These are phyloP conservation scores for Fomes fomentarius DNA, from an alignment of 1,284 basidiomycete genomes.

Conservation along the genomic window DNA sequence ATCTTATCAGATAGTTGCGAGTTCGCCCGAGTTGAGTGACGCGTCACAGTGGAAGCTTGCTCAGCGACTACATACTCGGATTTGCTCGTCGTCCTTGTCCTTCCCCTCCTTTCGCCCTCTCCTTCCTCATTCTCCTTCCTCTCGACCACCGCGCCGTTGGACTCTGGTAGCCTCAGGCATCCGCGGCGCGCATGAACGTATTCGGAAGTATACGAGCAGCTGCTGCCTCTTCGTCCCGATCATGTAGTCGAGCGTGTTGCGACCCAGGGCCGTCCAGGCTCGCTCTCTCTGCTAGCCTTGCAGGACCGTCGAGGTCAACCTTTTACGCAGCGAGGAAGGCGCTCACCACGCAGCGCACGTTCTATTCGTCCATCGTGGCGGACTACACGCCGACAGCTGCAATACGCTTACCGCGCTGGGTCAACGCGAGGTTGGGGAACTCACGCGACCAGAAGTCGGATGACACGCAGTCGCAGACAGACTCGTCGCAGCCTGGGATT, in stretches of 20 bases:
- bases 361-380: slow-evolving; percentile 35
- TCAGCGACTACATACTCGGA: slow-evolving; percentile 7
- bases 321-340: slow-evolving; percentile 10
- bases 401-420: slow-evolving; percentile 34
- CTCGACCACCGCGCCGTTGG: neutral
- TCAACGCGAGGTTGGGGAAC: slow-evolving; percentile 26
- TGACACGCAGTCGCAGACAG: slow-evolving; percentile 17
- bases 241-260: slow-evolving; percentile 32
- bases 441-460: slow-evolving; percentile 17
- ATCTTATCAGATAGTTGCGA: slow-evolving; percentile 17
- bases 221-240: slow-evolving; percentile 25
- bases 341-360: slow-evolving; percentile 23
- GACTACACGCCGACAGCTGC: slow-evolving; percentile 31
- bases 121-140: slow-evolving; percentile 1
- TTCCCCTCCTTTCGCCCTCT: neutral
- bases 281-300: slow-evolving; percentile 2
- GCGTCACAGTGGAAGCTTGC: slow-evolving; percentile 20
- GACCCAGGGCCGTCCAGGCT: slow-evolving; percentile 31
- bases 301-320: slow-evolving; percentile 17
- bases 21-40: slow-evolving; percentile 16
- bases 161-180: slow-evolving; percentile 16
- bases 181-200: slow-evolving; percentile 31
- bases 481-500: slow-evolving; percentile 20
- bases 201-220: slow-evolving; percentile 30
- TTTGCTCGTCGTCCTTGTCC: slow-evolving; percentile 3